Base-by-base conservation (phyloP, 73 alveolate species). In the Symbiodinium natans region DNA sequence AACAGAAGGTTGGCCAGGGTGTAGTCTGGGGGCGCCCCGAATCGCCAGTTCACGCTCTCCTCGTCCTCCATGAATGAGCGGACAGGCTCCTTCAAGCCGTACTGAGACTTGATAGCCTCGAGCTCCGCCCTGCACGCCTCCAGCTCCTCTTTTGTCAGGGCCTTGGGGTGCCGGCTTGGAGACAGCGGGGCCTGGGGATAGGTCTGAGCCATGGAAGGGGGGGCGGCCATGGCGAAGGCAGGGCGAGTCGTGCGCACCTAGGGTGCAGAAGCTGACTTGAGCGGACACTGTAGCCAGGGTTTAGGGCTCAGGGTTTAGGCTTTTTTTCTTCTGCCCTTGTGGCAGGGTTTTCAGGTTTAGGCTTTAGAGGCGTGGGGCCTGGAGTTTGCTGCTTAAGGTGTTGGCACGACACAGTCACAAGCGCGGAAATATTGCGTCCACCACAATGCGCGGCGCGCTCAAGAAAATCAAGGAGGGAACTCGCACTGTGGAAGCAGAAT, bases 11-110 rank as follows among this genome's bases (percentile, higher is more conserved):
- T 89, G 80, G 96, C 96, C 21, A 89, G 46, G 38, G 96, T 89
- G 63, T 89, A 89, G 52, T 89, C 86, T 27, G 96, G 96, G 3
- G 96, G 96, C 31, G 87, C 96, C 3, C 96, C 96, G 77, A 89
- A 89, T 73, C 96, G 75, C 96, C 96, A 89, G 48, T 71, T 41
- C 15, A 89, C 96, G 39, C 48, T 87, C 87, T 89, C 77, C 38
- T 89, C 96, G 33, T 56, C 25, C 5, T 13, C 74, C 74, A 8
- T 56, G 31, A 56, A 56, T 17, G 75, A 25, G 75, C 40, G 59
- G 21, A 46, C 59, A 46, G 59, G 59, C 59, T 46, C 59, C 59
- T 46, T 46, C 59, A 46, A 46, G 59, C 59, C 59, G 13, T 46
- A 46, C 59, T 46, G 59, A 46, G 59, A 46, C 59, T 46, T 46